Conservation (phyloP, 2,329 filamentous ascomycete species). For the Pseudogymnoascus pannorum region DNA sequence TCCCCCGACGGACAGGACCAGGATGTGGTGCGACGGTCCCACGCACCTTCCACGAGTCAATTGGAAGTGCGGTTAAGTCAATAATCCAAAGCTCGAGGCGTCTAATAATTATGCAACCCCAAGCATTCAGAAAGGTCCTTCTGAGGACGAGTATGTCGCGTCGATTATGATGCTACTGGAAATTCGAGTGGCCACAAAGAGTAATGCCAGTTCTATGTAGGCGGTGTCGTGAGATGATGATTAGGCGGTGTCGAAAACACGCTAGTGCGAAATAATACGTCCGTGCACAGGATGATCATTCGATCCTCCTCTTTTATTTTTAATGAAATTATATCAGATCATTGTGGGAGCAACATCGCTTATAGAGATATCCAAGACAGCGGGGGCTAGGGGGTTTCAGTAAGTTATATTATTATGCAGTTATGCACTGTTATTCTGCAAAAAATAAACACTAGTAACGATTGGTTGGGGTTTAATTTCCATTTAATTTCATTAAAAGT, state of each 20-base stretch:
- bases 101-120: background rate
- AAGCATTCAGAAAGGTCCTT: background rate
- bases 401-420: background rate
- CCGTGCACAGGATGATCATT: background rate
- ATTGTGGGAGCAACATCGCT: background rate
- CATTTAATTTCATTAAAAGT: no score
- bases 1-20: background rate
- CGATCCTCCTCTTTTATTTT: background rate
- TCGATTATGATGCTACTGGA: background rate
- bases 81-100: background rate
- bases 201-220: conserved; percentile 11
- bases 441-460: no score
- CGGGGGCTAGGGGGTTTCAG: background rate
- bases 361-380: background rate
- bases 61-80: background rate
- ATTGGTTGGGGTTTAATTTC: no score
- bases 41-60: background rate
- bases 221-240: conserved; percentile 9
- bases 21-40: background rate
- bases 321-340: background rate
- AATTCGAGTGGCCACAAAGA: conserved; percentile 9
- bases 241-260: conserved; percentile 10
- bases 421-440: no score
- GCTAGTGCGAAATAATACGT: background rate
- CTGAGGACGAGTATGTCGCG: background rate